These are phyloP conservation scores for Hemileccinum rubropunctum DNA, from an alignment of 768 basidiomycete genomes.

Conservation along the genomic window DNA sequence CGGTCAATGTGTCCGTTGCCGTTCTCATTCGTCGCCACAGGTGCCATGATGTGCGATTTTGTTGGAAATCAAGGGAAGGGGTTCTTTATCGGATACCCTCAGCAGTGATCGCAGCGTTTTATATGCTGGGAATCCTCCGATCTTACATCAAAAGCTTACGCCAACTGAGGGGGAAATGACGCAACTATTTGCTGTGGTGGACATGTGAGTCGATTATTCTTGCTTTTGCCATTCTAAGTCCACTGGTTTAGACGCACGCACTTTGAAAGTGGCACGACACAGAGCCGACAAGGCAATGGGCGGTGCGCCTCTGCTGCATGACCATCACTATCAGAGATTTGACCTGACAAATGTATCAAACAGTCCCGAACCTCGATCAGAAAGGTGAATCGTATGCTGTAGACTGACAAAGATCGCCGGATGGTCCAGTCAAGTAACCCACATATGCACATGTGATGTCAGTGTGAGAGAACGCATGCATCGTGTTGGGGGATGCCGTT, in stretches of 20 bases:
- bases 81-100: background rate
- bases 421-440: background rate
- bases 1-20: constrained; percentile 20
- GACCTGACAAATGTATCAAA: background rate
- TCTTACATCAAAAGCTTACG: constrained; percentile 8
- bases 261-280: background rate
- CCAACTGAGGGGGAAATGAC: constrained; percentile 13
- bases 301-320: background rate
- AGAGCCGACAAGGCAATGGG: background rate
- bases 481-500: background rate
- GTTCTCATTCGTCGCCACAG: constrained; percentile 44
- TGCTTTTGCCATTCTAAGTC: constrained; percentile 10
- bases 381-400: too few relatives aligned
- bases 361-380: background rate
- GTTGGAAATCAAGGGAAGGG: background rate
- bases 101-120: constrained; percentile 4
- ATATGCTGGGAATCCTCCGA: constrained; percentile 5
- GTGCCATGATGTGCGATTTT: constrained; percentile 40
- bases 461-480: constrained; percentile 4
- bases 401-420: too few relatives aligned
- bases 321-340: background rate
- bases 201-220: constrained; percentile 17
- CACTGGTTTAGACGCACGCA: background rate
- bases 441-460: constrained; percentile 3
- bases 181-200: constrained; percentile 11